These are phyloP conservation scores for Solanum chiquidenum DNA, from an alignment of 257 asterid species.

Conservation along the genomic window DNA sequence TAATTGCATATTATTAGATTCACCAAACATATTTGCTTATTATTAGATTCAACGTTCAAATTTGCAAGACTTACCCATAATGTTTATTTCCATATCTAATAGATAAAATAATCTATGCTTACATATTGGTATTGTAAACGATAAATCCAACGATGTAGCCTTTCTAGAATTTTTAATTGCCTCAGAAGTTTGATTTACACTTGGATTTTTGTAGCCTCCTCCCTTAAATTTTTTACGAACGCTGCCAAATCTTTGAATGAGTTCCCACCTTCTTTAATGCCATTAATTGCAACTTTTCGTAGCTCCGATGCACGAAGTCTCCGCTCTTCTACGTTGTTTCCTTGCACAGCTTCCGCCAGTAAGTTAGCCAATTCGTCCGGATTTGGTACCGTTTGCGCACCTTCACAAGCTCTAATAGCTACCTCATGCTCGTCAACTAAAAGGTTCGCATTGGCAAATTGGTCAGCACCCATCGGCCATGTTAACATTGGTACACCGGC, in stretches of 20 bases:
- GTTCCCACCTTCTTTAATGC: constrained; percentile 38
- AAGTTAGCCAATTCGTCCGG: constrained; percentile 22
- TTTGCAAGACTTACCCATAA: neutral
- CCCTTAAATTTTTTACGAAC: constrained; percentile 17
- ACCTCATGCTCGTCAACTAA: constrained; percentile 48
- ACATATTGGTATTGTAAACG: neutral
- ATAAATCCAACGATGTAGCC: neutral
- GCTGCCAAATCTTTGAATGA: constrained; percentile 34
- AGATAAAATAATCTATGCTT: neutral
- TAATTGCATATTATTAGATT: neutral
- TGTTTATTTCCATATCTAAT: neutral
- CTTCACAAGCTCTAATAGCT: constrained; percentile 54
- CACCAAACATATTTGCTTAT: neutral
- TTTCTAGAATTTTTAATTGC: neutral
- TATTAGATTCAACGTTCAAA: neutral
- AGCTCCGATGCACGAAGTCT: constrained; percentile 5
- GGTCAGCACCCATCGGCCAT: constrained; percentile 90
- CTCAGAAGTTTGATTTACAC: neutral
- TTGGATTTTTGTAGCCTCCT: neutral
- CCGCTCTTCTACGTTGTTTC: constrained; percentile 20
- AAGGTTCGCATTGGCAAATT: constrained; percentile 42
- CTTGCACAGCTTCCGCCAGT: constrained; percentile 15
- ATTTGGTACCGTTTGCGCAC: constrained; percentile 30
- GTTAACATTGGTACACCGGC: constrained; percentile 62
- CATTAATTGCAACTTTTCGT: constrained; percentile 30